Conservation (phyloP, 768 basidiomycete species). For the Filobasidium wieringae region DNA sequence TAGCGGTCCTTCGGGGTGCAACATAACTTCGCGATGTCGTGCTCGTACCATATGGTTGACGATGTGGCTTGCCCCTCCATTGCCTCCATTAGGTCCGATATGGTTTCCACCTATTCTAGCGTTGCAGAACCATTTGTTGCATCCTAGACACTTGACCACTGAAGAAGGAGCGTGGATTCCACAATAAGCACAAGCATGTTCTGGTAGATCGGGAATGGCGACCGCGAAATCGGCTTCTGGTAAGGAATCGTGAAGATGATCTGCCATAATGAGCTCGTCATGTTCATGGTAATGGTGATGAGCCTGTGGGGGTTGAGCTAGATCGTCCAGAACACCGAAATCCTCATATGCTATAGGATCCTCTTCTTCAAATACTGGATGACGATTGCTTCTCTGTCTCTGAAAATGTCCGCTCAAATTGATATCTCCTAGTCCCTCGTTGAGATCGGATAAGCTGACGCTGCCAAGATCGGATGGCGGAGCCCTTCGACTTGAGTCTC, state of each 20-base stretch:
- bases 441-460: background rate
- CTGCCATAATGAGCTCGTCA: too few relatives aligned
- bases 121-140: conserved; percentile 67
- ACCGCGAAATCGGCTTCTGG: too few relatives aligned
- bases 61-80: conserved; percentile 79
- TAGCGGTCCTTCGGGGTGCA: conserved; percentile 87
- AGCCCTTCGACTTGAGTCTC: background rate
- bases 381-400: background rate
- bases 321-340: background rate
- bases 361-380: background rate
- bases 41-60: conserved; percentile 98
- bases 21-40: conserved; percentile 95
- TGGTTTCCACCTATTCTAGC: conserved; percentile 47
- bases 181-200: conserved; percentile 54
- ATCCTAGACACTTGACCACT: conserved; percentile 57
- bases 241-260: too few relatives aligned
- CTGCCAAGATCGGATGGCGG: background rate
- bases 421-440: background rate
- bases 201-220: conserved; percentile 7
- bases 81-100: background rate
- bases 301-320: background rate
- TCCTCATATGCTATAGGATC: conserved; percentile 3
- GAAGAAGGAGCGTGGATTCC: conserved; percentile 95
- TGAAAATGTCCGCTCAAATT: background rate
- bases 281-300: background rate